These are phyloP conservation scores for Niveomyces coronatus DNA, from an alignment of 2,329 filamentous ascomycete species.

Conservation along the genomic window DNA sequence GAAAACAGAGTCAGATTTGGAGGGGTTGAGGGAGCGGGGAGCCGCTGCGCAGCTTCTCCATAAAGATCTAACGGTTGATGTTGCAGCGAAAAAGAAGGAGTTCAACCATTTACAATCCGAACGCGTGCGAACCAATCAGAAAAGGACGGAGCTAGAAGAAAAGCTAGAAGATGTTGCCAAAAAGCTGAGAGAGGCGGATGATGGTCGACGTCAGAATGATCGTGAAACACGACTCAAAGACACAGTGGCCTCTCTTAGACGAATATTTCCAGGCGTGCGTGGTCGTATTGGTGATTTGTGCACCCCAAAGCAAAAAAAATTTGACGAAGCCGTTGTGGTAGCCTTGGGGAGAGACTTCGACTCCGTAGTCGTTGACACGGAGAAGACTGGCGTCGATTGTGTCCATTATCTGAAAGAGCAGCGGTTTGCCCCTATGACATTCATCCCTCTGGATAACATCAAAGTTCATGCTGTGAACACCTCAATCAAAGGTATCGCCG, in stretches of 20 bases:
- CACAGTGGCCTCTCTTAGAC: constrained; percentile 75
- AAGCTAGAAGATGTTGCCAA: constrained; percentile 73
- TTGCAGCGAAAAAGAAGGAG: constrained; percentile 81
- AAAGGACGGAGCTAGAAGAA: constrained; percentile 81
- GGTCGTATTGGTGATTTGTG: constrained; percentile 86
- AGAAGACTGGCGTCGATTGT: constrained; percentile 88
- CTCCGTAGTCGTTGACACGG: constrained; percentile 86
- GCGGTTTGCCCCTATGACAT: constrained; percentile 76
- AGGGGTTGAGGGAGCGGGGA: constrained; percentile 58
- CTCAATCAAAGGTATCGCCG: constrained; percentile 78
- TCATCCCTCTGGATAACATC: constrained; percentile 94
- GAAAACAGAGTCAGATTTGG: constrained; percentile 62
- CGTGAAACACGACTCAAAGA: constrained; percentile 72
- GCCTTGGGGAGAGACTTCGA: constrained; percentile 91
- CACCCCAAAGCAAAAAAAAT: constrained; percentile 96
- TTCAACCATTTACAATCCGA: constrained; percentile 80
- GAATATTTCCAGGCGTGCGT: constrained; percentile 83
- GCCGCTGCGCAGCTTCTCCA: constrained; percentile 50
- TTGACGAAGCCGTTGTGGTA: constrained; percentile 82
- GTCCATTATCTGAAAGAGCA: constrained; percentile 92
- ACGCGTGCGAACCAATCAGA: constrained; percentile 68
- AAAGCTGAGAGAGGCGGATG: constrained; percentile 76
- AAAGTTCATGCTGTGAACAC: constrained; percentile 88
- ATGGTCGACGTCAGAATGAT: constrained; percentile 75
- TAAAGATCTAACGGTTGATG: constrained; percentile 63